Conservation (phyloP, 2,329 filamentous ascomycete genomes). For the Xylaria sp. region DNA sequence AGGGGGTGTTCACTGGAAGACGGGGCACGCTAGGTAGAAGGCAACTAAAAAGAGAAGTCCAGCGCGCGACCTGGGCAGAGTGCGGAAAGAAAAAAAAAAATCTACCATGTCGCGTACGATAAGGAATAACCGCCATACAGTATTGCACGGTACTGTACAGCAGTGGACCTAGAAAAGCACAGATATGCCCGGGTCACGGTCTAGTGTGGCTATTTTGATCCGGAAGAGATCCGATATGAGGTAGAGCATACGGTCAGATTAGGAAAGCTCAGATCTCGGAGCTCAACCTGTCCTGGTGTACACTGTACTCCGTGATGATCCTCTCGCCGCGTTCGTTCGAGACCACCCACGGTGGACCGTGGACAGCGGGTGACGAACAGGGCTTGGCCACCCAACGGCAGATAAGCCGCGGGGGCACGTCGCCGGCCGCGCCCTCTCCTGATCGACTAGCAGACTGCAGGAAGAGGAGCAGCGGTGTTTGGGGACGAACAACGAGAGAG, state of each 20-base stretch:
- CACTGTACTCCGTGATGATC: constrained; percentile 23
- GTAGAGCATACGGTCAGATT: constrained; percentile 19
- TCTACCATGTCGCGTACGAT: constrained; percentile 32
- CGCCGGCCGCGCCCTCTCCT: constrained; percentile 31
- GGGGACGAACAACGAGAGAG: constrained; percentile 27
- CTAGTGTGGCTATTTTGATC: constrained; percentile 19
- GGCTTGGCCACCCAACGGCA: constrained; percentile 33
- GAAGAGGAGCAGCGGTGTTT: constrained; percentile 23
- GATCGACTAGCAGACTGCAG: constrained; percentile 23
- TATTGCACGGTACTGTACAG: constrained; percentile 12
- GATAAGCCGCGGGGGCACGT: constrained; percentile 27
- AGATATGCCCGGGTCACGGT: constrained; percentile 22
- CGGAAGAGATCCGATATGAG: constrained; percentile 20
- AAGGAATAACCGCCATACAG: constrained; percentile 17
- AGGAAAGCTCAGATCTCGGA: constrained; percentile 14
- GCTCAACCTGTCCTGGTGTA: constrained; percentile 28
- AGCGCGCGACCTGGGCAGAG: constrained; percentile 12
- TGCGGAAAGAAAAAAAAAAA: constrained; percentile 23
- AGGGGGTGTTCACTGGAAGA: constrained; percentile 27
- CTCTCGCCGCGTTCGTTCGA: constrained; percentile 18
- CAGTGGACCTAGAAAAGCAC: constrained; percentile 28
- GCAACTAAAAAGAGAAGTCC: constrained; percentile 7
- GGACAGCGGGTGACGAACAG: constrained; percentile 30
- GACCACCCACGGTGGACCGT: constrained; percentile 24
- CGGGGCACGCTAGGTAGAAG: constrained; percentile 28